Base-by-base conservation (phyloP, 169 alveolate species). In the Plasmodium fragile region DNA sequence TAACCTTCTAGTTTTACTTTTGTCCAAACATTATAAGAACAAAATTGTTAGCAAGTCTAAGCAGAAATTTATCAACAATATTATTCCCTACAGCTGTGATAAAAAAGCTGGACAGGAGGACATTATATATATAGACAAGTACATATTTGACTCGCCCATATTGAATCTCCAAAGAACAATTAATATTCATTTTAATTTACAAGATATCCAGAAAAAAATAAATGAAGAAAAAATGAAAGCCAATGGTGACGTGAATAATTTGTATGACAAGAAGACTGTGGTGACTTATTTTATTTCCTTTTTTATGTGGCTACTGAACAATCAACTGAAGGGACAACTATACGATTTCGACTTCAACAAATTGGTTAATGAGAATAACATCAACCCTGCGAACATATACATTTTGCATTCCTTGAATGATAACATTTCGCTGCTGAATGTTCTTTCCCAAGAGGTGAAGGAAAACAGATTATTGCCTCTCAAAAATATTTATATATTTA, bases 91-190 rank as follows among this genome's bases (percentile, higher is more conserved):
- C 65, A 52, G 25, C 65, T 75, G 30, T 55, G 93, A 85, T 13
- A 85, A 85, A 55, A 69, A 69, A 70, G 43, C 7, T 43, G 41
- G 8, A 30, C 59, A 49, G 59, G 77, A 72, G 13, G 79, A 85
- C 25, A 43, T 85, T 22, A 85, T 85, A 10, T 85, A 85, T 75
- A 85, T 85, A 52, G 93, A 85, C 36, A 85, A 85, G 65, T 85
- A 85, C 43, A 85, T 85, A 25, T 85, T 85, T 85, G 93, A 85
- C 79, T 85, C 93, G n/a, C 93, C 93, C 25, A 85, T 85, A 75
- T 43, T 85, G 41, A 85, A 85, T 73, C 79, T 85, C 59, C 93
- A 85, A 65, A 73, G 81, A 85, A 85, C 93, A 73, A 85, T 85
- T 52, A 75, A 85, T 45, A 53, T 75, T 32, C 93, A 85, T 77